phyloP scores from a whole-genome alignment of 441 rosid species.

The Gossypium davidsonii region DNA sequence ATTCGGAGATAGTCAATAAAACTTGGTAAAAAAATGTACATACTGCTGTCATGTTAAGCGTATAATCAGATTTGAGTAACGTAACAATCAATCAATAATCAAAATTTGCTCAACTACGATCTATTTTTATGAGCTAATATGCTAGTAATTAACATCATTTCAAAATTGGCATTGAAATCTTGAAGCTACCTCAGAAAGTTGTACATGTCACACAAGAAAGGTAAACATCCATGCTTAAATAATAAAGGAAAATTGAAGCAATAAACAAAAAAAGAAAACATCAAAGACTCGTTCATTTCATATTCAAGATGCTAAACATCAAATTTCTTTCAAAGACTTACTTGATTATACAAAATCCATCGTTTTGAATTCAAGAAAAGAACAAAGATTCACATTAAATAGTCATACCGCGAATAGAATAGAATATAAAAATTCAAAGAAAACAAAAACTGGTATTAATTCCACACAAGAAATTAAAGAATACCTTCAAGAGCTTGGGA shows the following conservation, averaged over 20 bases:
- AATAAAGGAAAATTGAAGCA: neutral
- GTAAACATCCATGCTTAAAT: neutral
- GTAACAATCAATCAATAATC: neutral
- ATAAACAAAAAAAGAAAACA: neutral
- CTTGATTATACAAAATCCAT: neutral
- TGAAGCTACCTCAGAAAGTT: neutral
- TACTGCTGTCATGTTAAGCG: too few species aligned
- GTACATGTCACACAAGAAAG: neutral
- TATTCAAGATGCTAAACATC: neutral
- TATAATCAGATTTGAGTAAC: neutral
- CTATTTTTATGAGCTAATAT: neutral
- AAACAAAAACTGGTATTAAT: neutral
- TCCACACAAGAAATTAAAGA: neutral
- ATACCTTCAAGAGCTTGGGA: constrained; percentile 25
- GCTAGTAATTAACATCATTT: neutral
- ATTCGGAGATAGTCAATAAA: neutral
- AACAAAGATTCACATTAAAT: neutral
- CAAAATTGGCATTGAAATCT: neutral
- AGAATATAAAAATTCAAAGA: neutral
- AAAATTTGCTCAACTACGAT: neutral
- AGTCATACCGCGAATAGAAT: neutral
- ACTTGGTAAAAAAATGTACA: neutral
- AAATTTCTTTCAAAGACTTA: neutral
- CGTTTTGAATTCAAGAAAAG: neutral
- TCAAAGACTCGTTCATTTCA: neutral